Evolutionary conservation across 768 basidiomycete genomes (phyloP).

Genomic region (Neoboletus subvelutipes): DNA sequence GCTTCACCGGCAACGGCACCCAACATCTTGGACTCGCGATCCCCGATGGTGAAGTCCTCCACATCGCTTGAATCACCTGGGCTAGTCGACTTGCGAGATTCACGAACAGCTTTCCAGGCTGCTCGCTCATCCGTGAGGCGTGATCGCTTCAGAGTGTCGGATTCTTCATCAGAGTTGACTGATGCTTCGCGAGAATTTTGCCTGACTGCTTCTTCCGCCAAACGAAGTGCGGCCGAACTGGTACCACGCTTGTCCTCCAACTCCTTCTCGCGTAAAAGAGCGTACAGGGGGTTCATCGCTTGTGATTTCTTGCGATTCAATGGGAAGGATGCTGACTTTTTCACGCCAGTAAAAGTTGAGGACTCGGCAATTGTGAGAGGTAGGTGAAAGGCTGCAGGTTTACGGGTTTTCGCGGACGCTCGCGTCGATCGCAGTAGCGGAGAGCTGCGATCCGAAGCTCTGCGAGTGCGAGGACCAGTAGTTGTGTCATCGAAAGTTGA

Average conservation of each 20-base stretch:
- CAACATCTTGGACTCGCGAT: slow-evolving; percentile 30
- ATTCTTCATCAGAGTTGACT: slow-evolving; percentile 15
- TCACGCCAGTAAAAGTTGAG: neutral
- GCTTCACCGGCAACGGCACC: slow-evolving; percentile 38
- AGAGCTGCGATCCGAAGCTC: neutral
- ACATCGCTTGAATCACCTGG: slow-evolving; percentile 10
- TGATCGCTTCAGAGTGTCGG: slow-evolving; percentile 15
- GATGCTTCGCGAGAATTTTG: slow-evolving; percentile 31
- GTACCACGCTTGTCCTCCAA: slow-evolving; percentile 32
- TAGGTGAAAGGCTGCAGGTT: slow-evolving; percentile 6
- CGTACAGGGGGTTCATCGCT: slow-evolving; percentile 50
- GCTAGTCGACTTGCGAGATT: slow-evolving; percentile 20
- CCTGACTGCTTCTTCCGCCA: slow-evolving; percentile 43
- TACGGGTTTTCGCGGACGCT: slow-evolving; percentile 23
- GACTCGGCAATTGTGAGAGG: slow-evolving; percentile 14
- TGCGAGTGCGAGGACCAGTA: neutral
- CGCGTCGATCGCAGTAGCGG: slow-evolving; percentile 10
- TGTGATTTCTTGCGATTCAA: slow-evolving; percentile 20
- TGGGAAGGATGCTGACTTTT: neutral
- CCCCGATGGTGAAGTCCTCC: slow-evolving; percentile 39
- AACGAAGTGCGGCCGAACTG: slow-evolving; percentile 41
- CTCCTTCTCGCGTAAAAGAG: slow-evolving; percentile 53
- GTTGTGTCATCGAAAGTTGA: slow-evolving; percentile 6
- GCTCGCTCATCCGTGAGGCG: slow-evolving; percentile 39
- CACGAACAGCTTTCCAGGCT: slow-evolving; percentile 38